Percentiles rank a stretch among this genome's conserved stretches.
Evolutionary conservation across 2,329 filamentous ascomycete genomes (phyloP).

Genomic region (Aspergillus brasiliensis): DNA sequence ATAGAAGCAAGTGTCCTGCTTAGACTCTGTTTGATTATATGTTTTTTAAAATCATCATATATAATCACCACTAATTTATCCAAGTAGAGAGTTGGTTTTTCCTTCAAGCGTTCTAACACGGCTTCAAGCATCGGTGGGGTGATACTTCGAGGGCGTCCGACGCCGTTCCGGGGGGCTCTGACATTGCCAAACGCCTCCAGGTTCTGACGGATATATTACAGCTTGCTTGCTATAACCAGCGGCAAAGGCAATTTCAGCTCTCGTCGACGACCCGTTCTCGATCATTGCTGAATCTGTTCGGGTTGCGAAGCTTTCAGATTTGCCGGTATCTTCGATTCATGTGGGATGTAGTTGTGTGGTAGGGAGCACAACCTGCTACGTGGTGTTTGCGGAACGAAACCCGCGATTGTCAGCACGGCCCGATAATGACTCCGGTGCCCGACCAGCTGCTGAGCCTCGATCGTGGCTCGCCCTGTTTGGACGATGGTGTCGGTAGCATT

Average conservation of each 20-base stretch:
- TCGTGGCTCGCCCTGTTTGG: too few species aligned
- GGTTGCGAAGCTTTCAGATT: slow-evolving; percentile 2
- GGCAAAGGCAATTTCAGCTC: background rate
- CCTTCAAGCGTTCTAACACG: background rate
- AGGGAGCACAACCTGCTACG: too few species aligned
- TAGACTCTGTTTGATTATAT: background rate
- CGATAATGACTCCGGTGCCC: too few species aligned
- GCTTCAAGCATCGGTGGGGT: background rate
- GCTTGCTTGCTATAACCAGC: background rate
- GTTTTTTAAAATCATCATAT: background rate
- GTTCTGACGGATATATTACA: background rate
- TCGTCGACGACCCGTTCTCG: background rate
- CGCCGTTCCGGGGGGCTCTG: background rate
- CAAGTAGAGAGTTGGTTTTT: background rate
- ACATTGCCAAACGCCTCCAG: background rate
- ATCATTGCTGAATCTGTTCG: slow-evolving; percentile 5
- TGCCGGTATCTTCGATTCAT: background rate
- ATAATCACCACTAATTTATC: background rate
- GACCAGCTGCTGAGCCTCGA: too few species aligned
- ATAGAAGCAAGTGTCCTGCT: background rate
- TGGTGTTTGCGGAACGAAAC: too few species aligned
- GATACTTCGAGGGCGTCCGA: background rate
- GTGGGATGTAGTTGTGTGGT: background rate
- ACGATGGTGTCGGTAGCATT: too few species aligned
- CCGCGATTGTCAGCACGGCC: too few species aligned